Base-by-base conservation (phyloP, 495 filamentous ascomycete species). In the Eremomyces bilateralis region DNA sequence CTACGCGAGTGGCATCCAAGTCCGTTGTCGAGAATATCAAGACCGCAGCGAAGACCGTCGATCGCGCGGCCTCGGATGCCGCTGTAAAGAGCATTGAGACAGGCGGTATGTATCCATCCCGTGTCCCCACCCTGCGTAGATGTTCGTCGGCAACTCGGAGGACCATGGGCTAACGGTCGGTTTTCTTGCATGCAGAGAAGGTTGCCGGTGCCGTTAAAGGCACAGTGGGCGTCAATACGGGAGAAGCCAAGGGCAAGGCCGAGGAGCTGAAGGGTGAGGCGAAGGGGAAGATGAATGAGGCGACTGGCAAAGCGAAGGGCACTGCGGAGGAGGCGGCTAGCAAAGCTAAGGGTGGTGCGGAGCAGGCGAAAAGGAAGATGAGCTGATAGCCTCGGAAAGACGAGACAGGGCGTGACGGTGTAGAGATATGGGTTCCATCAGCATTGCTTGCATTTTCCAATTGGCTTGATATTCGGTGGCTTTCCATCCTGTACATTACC, bases 81-180 rank as follows among this genome's bases (percentile, higher is more conserved):
- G 62, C 62, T 8, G 63, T 72, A 3, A 67, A 67, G 58, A 69
- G 70, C 16, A 72, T 75, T 39, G 60, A 75, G 48, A 64, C 53
- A 24, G 63, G 67, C 20, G 57, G 62, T 70, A 59, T 20, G 64
- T 61, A 22, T 10, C 34, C 17, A 35, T 20, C 37, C 30, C 31
- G 3, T 28, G 21, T 36, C 38, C 24, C 31, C 33, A 4, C 11
- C 4, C 15, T 16, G 4, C n/a, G n/a, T n/a, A n/a, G 25, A 8
- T 3, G 15, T 34, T 28, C 20, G 1, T 27, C n/a, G 4, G n/a
- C 16, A 40, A 22, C 24, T 16, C 20, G 21, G 3, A 13, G 8
- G 11, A 34, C 10, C 33, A n/a, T 38, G 4, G 19, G n/a, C 35
- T n/a, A n/a, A n/a, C n/a, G n/a, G n/a, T 37, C 11, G 13, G 24